These are phyloP conservation scores for Primulina tabacum DNA, from an alignment of 257 asterid species.

Conservation along the genomic window DNA sequence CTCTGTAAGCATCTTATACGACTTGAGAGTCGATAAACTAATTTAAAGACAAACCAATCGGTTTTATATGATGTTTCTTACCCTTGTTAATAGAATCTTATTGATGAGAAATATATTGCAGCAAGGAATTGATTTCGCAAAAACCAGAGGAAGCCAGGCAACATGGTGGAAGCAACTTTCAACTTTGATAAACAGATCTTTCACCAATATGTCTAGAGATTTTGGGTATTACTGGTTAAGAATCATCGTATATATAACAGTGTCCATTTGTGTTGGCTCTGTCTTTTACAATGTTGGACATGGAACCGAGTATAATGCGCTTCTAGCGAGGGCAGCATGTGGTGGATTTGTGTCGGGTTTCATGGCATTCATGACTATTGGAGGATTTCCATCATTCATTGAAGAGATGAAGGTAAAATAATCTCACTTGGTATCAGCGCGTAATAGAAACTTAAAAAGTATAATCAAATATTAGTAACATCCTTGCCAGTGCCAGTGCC, in stretches of 20 bases:
- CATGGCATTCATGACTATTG: slow-evolving; percentile 93
- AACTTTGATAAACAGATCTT: slow-evolving; percentile 67
- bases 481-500: not conserved
- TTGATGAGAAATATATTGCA: slow-evolving; percentile 19
- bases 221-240: slow-evolving; percentile 91
- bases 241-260: slow-evolving; percentile 50
- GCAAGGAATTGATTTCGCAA: slow-evolving; percentile 41
- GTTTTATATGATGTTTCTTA: not conserved
- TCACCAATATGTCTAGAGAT: slow-evolving; percentile 76
- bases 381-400: slow-evolving; percentile 95
- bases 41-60: not conserved
- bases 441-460: not conserved
- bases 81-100: not conserved
- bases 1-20: slow-evolving; percentile 40
- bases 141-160: slow-evolving; percentile 58
- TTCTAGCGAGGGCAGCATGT: slow-evolving; percentile 77
- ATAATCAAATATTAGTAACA: not conserved
- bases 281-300: slow-evolving; percentile 67
- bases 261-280: slow-evolving; percentile 69
- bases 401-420: slow-evolving; percentile 81
- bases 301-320: slow-evolving; percentile 39
- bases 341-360: slow-evolving; percentile 88
- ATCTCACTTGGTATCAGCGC: not conserved
- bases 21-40: too few species aligned
- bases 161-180: slow-evolving; percentile 61